Base-by-base conservation (phyloP, 1,139 yeast species). In the Zygoascus meyerae region DNA sequence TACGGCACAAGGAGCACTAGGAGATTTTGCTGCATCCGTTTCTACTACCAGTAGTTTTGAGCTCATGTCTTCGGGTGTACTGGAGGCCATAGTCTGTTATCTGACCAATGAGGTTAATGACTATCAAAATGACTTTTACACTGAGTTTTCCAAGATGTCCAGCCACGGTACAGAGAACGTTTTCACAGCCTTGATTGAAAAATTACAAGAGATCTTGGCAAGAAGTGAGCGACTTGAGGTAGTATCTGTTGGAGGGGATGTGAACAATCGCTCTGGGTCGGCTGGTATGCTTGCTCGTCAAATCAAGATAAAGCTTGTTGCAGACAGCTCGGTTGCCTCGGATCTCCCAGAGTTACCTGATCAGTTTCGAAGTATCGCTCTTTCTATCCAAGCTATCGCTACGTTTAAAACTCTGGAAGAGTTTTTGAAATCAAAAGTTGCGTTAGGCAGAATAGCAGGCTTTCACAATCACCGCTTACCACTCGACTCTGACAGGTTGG, bases 311-410 rank as follows among this genome's bases (percentile, higher is more conserved):
- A 77, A 73, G 51, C 69, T 89, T 15, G 58, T 61, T 2, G 64
- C 69, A 7, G 68, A 62, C 15, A 71, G 67, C 29, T 60, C 48
- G 4, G 47, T 29, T n/a, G 32, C 15, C 14, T 18, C 17, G 14
- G 21, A 17, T n/a, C 6, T 26, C 18, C 49, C 15, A 45, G 40
- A 3, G 56, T 45, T 59, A 8, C 61, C 64, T 2, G 48, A 45
- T 12, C 50, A 49, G 17, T 51, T 52, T 31, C 51, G 51, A 37
- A 53, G 55, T 28, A 49, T 63, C 26, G 51, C 55, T 28, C 47
- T 89, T 15, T 75, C 90, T 14, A 85, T 86, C n/a, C 96, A 89
- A 62, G 95, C 95, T 0, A 82, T 89, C 56, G 95, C 96, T 0
- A 84, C 96, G 0, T 83, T 87, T 60, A 77, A 75, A 50, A 78